phyloP scores from a whole-genome alignment of 163 green algal genomes.

The Chlorella variabilis region DNA sequence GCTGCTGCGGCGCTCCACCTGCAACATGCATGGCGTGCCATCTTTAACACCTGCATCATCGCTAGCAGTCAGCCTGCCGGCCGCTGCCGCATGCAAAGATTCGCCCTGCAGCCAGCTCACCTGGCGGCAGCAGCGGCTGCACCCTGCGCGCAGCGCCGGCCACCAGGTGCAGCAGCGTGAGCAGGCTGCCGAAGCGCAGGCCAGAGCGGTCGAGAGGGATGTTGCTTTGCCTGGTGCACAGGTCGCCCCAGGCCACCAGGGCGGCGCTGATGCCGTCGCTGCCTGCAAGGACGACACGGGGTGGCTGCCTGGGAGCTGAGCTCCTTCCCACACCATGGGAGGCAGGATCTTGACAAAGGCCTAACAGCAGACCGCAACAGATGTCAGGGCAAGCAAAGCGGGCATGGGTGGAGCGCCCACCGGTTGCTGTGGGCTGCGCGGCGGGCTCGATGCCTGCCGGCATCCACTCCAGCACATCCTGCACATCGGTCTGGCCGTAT shows the following conservation, averaged over 20 bases:
- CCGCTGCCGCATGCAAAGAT: no score
- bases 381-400: no score
- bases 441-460: neutral
- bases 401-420: no score
- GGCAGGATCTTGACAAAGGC: no score
- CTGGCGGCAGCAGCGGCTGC: slow-evolving; percentile 2
- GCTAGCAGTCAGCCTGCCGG: no score
- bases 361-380: no score
- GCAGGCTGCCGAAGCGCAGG: neutral
- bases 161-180: slow-evolving; percentile 23
- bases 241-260: slow-evolving; percentile 5
- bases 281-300: neutral
- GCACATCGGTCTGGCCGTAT: neutral
- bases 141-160: neutral
- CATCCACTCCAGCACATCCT: slow-evolving; percentile 2
- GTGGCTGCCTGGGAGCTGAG: no score
- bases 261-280: neutral
- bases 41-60: no score
- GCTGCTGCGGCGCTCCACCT: neutral
- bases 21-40: no score
- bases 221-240: neutral
- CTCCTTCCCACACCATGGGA: no score
- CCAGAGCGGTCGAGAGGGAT: neutral
- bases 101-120: no score
- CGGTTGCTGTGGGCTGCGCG: neutral